These are phyloP conservation scores for Penicillium atrosanguineum DNA, from an alignment of 495 filamentous ascomycete species.

Conservation along the genomic window DNA sequence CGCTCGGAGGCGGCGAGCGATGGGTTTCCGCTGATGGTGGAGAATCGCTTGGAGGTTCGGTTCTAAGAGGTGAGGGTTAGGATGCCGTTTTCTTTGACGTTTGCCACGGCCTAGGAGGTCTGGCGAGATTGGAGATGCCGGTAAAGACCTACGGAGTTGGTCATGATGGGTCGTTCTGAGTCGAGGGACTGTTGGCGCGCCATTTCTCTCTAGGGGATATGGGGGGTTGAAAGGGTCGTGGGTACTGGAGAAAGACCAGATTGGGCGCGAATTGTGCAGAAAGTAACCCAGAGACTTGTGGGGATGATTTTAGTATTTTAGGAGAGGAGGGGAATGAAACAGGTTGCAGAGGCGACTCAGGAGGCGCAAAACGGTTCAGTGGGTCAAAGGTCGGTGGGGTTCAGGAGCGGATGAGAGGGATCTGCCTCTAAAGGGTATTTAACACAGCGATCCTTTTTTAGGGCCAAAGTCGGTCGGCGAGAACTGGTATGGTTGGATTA, in stretches of 20 bases:
- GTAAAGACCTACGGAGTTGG: slow-evolving; percentile 61
- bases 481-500: neutral
- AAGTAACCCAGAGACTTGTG: neutral
- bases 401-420: slow-evolving; percentile 4
- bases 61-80: slow-evolving; percentile 31
- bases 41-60: slow-evolving; percentile 74
- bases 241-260: neutral
- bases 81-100: neutral
- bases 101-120: neutral
- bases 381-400: slow-evolving; percentile 15
- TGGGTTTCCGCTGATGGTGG: slow-evolving; percentile 73
- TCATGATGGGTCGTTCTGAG: slow-evolving; percentile 75
- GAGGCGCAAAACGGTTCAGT: slow-evolving; percentile 22
- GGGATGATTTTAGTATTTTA: neutral
- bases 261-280: neutral
- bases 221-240: neutral
- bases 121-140: neutral
- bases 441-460: slow-evolving; percentile 1
- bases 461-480: slow-evolving; percentile 5
- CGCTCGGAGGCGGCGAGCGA: slow-evolving; percentile 64
- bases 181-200: slow-evolving; percentile 68
- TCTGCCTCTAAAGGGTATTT: neutral
- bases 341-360: slow-evolving; percentile 15
- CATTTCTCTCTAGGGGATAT: slow-evolving; percentile 23
- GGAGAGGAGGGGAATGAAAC: slow-evolving; percentile 7